These are phyloP conservation scores for Ceratobasidium theobromae DNA, from an alignment of 1,284 basidiomycete species.

Conservation along the genomic window DNA sequence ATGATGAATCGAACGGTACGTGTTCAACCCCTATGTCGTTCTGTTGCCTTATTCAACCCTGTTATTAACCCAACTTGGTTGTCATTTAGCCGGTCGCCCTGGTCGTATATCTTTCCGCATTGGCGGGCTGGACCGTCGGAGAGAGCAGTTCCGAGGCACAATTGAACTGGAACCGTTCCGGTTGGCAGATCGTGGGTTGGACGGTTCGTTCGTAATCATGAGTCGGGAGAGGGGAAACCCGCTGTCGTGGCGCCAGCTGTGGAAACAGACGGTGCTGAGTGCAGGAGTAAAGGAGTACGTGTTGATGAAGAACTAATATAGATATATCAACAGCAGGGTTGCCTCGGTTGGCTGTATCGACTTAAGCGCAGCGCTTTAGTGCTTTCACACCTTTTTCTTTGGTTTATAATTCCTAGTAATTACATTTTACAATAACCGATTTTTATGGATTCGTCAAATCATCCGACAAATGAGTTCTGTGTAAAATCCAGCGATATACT, in stretches of 20 bases:
- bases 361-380: no score
- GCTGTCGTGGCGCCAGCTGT: constrained; percentile 34
- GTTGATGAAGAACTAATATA: constrained; percentile 11
- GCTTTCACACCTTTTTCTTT: no score
- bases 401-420: not conserved
- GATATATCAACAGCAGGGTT: not conserved
- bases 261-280: constrained; percentile 30
- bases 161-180: constrained; percentile 34
- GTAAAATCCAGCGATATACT: not conserved
- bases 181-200: constrained; percentile 11
- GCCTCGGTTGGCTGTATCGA: no score
- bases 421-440: no score
- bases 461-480: no score
- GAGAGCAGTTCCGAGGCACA: constrained; percentile 32
- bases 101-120: constrained; percentile 30
- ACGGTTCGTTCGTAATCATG: constrained; percentile 34
- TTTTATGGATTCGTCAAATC: no score
- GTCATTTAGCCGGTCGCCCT: constrained; percentile 2
- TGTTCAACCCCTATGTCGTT: not conserved
- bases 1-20: constrained; percentile 18
- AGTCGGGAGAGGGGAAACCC: constrained; percentile 34
- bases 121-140: constrained; percentile 33
- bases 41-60: not conserved
- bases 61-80: not conserved
- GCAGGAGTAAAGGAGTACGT: constrained; percentile 15